phyloP scores from a whole-genome alignment of 441 rosid species.

The Oxalis stricta region DNA sequence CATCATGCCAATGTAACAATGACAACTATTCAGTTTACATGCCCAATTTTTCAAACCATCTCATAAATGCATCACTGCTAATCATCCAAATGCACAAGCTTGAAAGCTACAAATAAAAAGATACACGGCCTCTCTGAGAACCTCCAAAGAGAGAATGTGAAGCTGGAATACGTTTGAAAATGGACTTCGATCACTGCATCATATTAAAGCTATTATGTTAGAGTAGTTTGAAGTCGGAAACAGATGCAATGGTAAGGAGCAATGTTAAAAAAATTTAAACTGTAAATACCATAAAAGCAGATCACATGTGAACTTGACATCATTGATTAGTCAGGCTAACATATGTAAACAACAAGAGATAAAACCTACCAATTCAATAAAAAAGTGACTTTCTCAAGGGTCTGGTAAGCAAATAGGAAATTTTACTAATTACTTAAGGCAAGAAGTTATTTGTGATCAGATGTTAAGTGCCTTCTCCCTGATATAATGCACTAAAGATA shows the following conservation, averaged over 20 bases:
- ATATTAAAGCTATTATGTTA: conserved; percentile 12
- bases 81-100: background rate
- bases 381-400: background rate
- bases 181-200: conserved; percentile 43
- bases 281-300: background rate
- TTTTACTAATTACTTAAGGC: no score
- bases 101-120: conserved; percentile 19
- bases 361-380: background rate
- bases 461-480: no score
- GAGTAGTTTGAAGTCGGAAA: background rate
- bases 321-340: no score
- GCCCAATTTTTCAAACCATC: no score
- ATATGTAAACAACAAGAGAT: no score
- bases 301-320: background rate
- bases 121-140: conserved; percentile 77
- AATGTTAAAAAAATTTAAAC: background rate
- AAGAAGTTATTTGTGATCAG: no score
- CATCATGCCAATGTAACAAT: no score
- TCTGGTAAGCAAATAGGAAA: no score
- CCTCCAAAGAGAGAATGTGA: conserved; percentile 54
- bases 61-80: background rate
- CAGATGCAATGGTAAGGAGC: background rate
- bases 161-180: conserved; percentile 38
- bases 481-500: no score
- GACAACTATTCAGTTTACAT: no score